phyloP scores from a whole-genome alignment of 495 filamentous ascomycete species.

The Pyrenopolyporus hunteri region DNA sequence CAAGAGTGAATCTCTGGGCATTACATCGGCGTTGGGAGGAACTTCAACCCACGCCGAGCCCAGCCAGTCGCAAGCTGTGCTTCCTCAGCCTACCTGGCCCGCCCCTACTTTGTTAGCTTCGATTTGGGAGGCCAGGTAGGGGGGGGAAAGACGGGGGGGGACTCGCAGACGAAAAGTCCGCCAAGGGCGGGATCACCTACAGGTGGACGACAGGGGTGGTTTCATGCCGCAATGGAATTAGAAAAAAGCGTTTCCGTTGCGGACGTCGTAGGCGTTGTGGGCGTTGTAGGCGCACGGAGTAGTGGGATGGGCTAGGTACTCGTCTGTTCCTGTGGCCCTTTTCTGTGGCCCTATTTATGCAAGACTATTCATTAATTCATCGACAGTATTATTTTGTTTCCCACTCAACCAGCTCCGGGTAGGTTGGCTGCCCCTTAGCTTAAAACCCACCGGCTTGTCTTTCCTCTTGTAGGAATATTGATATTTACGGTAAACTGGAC shows the following conservation, averaged over 20 bases:
- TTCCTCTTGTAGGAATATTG: neutral
- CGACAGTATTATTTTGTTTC: too few relatives aligned
- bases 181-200: slow-evolving; percentile 41
- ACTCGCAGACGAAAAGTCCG: slow-evolving; percentile 21
- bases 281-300: slow-evolving; percentile 36
- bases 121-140: slow-evolving; percentile 32
- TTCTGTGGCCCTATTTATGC: slow-evolving; percentile 24
- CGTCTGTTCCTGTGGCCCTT: neutral
- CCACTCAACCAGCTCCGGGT: too few relatives aligned
- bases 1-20: slow-evolving; percentile 40
- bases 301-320: slow-evolving; percentile 29
- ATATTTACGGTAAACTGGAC: neutral
- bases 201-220: slow-evolving; percentile 35
- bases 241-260: slow-evolving; percentile 39
- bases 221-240: slow-evolving; percentile 38
- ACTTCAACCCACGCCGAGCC: slow-evolving; percentile 32
- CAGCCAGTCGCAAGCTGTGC: slow-evolving; percentile 29
- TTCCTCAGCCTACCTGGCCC: slow-evolving; percentile 20
- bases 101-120: slow-evolving; percentile 38
- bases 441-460: neutral
- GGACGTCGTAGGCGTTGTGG: too few relatives aligned
- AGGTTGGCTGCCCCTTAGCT: neutral
- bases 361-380: slow-evolving; percentile 33
- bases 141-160: slow-evolving; percentile 21
- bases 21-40: slow-evolving; percentile 39